Conservation (phyloP, 176 grass and related monocot species). For the Poa pratensis region DNA sequence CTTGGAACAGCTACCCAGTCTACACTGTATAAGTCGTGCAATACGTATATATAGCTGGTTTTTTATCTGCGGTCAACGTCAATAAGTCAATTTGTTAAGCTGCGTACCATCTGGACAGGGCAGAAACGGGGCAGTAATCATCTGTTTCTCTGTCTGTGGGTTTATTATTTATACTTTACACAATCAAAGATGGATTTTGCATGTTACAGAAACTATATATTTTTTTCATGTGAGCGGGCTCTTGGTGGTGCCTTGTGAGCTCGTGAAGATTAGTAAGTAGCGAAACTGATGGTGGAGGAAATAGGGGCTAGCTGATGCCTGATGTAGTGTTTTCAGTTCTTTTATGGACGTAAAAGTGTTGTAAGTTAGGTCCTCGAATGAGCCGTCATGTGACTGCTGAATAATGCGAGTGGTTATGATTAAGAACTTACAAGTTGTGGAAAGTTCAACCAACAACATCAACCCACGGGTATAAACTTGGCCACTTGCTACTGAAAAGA, state of each 20-base stretch:
- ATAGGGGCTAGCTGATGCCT: too few species aligned
- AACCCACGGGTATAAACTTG: not conserved
- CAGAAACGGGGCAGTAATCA: not conserved
- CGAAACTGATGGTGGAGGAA: too few species aligned
- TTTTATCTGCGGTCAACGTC: too few species aligned
- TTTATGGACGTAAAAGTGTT: not conserved
- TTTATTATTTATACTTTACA: not conserved
- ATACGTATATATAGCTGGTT: not conserved
- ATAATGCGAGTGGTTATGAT: not conserved
- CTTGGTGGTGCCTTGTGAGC: too few species aligned
- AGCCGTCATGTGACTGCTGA: too few species aligned
- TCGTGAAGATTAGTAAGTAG: too few species aligned
- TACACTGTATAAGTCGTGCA: not conserved
- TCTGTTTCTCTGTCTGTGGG: not conserved
- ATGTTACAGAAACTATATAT: too few species aligned
- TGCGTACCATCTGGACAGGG: not conserved
- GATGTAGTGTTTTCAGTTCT: too few species aligned
- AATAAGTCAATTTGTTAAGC: not conserved
- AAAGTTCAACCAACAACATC: not conserved
- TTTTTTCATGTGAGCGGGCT: too few species aligned
- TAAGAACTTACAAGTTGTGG: not conserved
- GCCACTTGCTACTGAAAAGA: not conserved
- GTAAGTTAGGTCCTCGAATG: too few species aligned
- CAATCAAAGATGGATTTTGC: not conserved
- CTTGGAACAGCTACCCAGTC: not conserved